A percentile compares a stretch with the other conserved stretches of the same genome.
These are phyloP conservation scores for Harrya chromipes DNA, from an alignment of 768 basidiomycete genomes.

Conservation along the genomic window DNA sequence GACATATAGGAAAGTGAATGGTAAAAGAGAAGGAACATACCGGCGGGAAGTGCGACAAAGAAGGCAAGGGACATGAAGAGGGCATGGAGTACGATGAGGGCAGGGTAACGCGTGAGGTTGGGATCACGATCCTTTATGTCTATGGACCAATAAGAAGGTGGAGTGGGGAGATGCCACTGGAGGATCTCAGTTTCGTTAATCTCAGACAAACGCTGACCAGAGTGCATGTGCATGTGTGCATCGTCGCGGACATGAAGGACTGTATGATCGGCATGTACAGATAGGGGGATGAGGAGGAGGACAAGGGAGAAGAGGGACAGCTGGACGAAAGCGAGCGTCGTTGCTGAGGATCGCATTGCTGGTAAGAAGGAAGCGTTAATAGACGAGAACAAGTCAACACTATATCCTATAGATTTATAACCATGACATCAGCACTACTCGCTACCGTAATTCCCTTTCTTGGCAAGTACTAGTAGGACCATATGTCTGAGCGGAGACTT, in stretches of 20 bases:
- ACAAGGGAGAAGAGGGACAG: neutral
- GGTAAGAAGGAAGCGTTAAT: neutral
- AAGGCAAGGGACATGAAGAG: constrained; percentile 75
- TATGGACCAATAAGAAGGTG: constrained; percentile 79
- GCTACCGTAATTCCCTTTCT: neutral
- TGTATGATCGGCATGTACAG: constrained; percentile 11
- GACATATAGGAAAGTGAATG: neutral
- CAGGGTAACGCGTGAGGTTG: constrained; percentile 51
- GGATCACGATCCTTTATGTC: constrained; percentile 60
- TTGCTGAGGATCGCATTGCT: constrained; percentile 11
- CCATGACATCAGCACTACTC: constrained; percentile 18
- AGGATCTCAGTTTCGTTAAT: constrained; percentile 79
- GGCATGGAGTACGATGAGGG: constrained; percentile 72
- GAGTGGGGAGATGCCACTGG: constrained; percentile 62
- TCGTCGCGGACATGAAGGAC: constrained; percentile 22
- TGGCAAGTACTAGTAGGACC: no score
- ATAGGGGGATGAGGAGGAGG: constrained; percentile 18
- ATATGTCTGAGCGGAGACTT: constrained; percentile 49
- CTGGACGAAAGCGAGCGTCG: neutral
- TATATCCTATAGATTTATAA: no score
- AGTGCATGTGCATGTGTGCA: constrained; percentile 46
- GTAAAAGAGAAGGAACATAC: constrained; percentile 41
- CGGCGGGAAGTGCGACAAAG: constrained; percentile 76
- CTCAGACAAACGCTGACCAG: constrained; percentile 48
- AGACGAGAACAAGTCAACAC: neutral